These are phyloP conservation scores for Kokia cookei DNA, from an alignment of 441 rosid species.

Conservation along the genomic window DNA sequence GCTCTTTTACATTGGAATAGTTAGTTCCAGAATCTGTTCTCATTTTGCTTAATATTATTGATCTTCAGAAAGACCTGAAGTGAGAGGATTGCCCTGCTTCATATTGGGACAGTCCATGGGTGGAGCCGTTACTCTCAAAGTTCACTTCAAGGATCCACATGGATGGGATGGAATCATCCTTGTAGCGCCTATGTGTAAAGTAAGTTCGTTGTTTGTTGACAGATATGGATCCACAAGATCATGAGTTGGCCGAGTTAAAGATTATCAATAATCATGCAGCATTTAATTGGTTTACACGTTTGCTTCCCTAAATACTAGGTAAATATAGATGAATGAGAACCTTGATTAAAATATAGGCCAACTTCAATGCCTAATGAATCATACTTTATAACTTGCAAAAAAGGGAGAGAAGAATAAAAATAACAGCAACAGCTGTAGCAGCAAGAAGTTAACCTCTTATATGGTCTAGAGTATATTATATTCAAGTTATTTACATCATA, in stretches of 20 bases:
- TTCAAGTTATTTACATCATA: neutral
- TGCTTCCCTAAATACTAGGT: neutral
- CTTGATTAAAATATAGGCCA: neutral
- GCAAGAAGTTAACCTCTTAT: neutral
- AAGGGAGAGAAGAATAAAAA: neutral
- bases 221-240: neutral
- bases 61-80: slow-evolving; percentile 55
- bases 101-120: slow-evolving; percentile 95
- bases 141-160: slow-evolving; percentile 54
- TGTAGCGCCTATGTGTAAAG: slow-evolving; percentile 99
- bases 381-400: neutral
- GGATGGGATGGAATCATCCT: slow-evolving; percentile 87
- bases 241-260: neutral
- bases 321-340: neutral
- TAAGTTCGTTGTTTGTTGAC: slow-evolving; percentile 28
- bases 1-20: neutral
- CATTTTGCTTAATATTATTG: slow-evolving; percentile 4
- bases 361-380: neutral
- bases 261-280: neutral
- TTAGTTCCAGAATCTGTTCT: neutral
- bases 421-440: neutral
- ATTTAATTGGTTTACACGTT: neutral
- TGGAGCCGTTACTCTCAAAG: slow-evolving; percentile 86
- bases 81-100: slow-evolving; percentile 67
- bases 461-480: neutral